Evolutionary conservation across 108 stramenopile genomes (phyloP).

Genomic region (Craspedostauros australis): DNA sequence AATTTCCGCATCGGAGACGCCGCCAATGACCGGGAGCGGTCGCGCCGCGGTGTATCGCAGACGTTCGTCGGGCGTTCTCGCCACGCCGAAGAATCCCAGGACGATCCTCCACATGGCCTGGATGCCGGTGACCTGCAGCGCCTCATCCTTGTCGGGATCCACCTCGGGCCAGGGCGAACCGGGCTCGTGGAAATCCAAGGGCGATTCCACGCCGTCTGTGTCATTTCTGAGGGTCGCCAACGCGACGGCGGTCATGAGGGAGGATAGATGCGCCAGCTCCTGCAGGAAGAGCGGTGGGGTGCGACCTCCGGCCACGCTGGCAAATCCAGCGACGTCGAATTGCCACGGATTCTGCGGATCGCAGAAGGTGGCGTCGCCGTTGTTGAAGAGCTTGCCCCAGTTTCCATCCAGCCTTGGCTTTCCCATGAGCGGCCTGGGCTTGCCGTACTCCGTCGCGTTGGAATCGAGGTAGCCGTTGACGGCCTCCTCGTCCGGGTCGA

Average conservation of each 20-base stretch:
- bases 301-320: constrained; percentile 43
- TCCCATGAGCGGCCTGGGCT: constrained; percentile 36
- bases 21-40: constrained; percentile 70
- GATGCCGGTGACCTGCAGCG: background rate
- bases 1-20: constrained; percentile 65
- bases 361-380: constrained; percentile 32
- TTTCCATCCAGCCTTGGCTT: constrained; percentile 54
- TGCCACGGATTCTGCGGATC: background rate
- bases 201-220: constrained; percentile 55
- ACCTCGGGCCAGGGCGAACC: constrained; percentile 57
- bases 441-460: no score
- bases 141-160: constrained; percentile 44
- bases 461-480: no score
- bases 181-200: constrained; percentile 41
- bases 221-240: constrained; percentile 70
- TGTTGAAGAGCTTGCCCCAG: constrained; percentile 38
- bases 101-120: background rate
- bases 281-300: constrained; percentile 72
- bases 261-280: constrained; percentile 67
- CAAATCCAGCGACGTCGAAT: constrained; percentile 35
- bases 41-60: constrained; percentile 53
- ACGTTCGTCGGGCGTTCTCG: constrained; percentile 34
- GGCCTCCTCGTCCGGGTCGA: no score
- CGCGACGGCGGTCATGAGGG: constrained; percentile 55
- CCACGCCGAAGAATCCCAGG: constrained; percentile 38